A percentile compares a stretch with the other conserved stretches of the same genome.
phyloP scores from a whole-genome alignment of 345 rosid genomes.

The Eucalyptus curtisii region DNA sequence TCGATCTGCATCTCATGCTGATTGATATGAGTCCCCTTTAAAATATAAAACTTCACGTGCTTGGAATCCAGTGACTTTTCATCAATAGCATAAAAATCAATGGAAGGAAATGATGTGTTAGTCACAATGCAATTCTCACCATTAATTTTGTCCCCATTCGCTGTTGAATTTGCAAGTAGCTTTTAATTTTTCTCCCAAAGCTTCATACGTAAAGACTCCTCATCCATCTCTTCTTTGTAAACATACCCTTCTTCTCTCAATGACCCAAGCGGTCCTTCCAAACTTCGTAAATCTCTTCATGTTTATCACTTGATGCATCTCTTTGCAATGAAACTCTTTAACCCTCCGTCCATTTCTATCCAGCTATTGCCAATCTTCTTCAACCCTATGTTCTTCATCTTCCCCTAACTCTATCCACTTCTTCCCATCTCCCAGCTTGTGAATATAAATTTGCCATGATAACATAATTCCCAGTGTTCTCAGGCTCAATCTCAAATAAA shows the following conservation, averaged over 20 bases:
- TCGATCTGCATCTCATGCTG: neutral
- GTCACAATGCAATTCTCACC: neutral
- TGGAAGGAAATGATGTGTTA: neutral
- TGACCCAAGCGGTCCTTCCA: slow-evolving; percentile 32
- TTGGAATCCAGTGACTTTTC: neutral
- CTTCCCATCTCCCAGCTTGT: slow-evolving; percentile 75
- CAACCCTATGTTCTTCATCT: slow-evolving; percentile 44
- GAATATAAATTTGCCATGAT: slow-evolving; percentile 75
- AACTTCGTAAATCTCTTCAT: slow-evolving; percentile 18
- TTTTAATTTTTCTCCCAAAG: neutral
- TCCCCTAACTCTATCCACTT: slow-evolving; percentile 60
- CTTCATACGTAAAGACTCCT: neutral
- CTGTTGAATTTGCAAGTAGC: neutral
- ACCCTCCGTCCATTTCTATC: slow-evolving; percentile 41
- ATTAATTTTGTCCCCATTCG: neutral
- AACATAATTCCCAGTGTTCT: slow-evolving; percentile 61
- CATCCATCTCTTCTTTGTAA: slow-evolving; percentile 13
- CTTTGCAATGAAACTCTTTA: slow-evolving; percentile 30
- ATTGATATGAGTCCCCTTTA: neutral
- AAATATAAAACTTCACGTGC: neutral
- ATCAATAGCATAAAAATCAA: neutral
- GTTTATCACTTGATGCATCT: slow-evolving; percentile 30
- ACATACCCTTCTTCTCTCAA: slow-evolving; percentile 31
- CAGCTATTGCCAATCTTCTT: slow-evolving; percentile 70
- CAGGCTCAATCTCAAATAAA: slow-evolving; percentile 66